Percentiles rank a stretch among this genome's conserved stretches.
phyloP scores from a whole-genome alignment of 345 rosid species.

The Pistacia vera region DNA sequence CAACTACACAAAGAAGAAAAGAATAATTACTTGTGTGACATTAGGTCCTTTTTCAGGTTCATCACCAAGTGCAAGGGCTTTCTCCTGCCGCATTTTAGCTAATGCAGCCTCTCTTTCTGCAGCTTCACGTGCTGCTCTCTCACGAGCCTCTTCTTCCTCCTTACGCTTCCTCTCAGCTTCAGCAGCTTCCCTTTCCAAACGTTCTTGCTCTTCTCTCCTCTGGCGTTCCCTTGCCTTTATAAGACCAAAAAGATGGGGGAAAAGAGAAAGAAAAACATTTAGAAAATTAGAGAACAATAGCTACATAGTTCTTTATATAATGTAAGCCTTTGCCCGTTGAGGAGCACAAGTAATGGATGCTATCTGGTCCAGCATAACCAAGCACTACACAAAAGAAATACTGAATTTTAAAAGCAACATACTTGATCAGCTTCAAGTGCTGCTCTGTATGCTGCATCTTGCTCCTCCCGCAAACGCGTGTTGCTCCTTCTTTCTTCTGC shows the following conservation, averaged over 20 bases:
- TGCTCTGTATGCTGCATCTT: conserved; percentile 95
- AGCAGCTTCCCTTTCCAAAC: conserved; percentile 82
- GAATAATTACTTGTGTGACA: conserved; percentile 73
- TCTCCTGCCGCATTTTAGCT: conserved; percentile 81
- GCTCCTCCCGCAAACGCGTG: conserved; percentile 90
- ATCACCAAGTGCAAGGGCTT: conserved; percentile 77
- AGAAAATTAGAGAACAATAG: not conserved
- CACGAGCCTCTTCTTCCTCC: conserved; percentile 92
- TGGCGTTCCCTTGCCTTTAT: conserved; percentile 89
- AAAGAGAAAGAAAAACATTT: not conserved
- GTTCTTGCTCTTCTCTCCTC: conserved; percentile 86
- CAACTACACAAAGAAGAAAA: not conserved
- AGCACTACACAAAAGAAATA: conserved; percentile 11
- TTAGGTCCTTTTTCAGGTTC: conserved; percentile 93
- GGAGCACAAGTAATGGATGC: not conserved
- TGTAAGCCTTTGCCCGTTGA: not conserved
- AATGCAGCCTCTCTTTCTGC: conserved; percentile 83
- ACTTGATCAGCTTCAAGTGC: conserved; percentile 99
- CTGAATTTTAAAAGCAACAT: conserved; percentile 21
- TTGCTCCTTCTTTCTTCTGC: conserved; percentile 93
- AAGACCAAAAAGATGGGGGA: not conserved
- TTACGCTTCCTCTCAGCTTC: conserved; percentile 85
- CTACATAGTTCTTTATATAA: not conserved
- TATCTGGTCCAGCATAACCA: not conserved
- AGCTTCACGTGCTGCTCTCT: conserved; percentile 83